These are phyloP conservation scores for Pochonia chlamydosporia DNA, from an alignment of 2,329 filamentous ascomycete genomes.

Conservation along the genomic window DNA sequence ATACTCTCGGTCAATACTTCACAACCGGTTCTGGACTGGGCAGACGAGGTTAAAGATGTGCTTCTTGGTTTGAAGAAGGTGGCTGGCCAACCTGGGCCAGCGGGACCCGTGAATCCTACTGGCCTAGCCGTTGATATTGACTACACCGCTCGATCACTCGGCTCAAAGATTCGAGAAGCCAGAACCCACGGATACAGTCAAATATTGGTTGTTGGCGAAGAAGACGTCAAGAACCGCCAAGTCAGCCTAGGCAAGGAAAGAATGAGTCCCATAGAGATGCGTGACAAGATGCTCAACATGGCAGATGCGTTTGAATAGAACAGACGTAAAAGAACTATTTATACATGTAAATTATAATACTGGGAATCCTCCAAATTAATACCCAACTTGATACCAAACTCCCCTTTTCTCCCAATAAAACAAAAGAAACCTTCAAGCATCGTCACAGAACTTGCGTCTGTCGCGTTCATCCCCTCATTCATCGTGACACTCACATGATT, in stretches of 20 bases:
- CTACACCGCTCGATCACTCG: conserved; percentile 53
- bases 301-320: conserved; percentile 42
- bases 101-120: conserved; percentile 49
- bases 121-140: conserved; percentile 66
- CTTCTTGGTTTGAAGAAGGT: conserved; percentile 40
- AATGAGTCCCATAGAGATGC: conserved; percentile 39
- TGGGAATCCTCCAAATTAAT: too few relatives aligned
- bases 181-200: conserved; percentile 65
- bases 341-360: not conserved
- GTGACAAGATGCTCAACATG: conserved; percentile 38
- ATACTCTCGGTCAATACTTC: conserved; percentile 67
- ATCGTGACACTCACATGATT: too few relatives aligned
- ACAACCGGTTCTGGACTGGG: conserved; percentile 45
- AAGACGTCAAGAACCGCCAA: conserved; percentile 53
- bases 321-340: not conserved
- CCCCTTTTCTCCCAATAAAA: too few relatives aligned
- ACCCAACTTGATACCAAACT: too few relatives aligned
- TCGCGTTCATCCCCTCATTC: too few relatives aligned
- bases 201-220: conserved; percentile 66
- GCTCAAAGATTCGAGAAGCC: conserved; percentile 68
- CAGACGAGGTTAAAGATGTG: conserved; percentile 39
- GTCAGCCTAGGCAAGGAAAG: conserved; percentile 39
- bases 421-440: too few relatives aligned
- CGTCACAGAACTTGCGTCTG: too few relatives aligned
- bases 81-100: conserved; percentile 27